Evolutionary conservation across 163 green algal genomes (phyloP).

Genomic region (Prototheca cutis): DNA sequence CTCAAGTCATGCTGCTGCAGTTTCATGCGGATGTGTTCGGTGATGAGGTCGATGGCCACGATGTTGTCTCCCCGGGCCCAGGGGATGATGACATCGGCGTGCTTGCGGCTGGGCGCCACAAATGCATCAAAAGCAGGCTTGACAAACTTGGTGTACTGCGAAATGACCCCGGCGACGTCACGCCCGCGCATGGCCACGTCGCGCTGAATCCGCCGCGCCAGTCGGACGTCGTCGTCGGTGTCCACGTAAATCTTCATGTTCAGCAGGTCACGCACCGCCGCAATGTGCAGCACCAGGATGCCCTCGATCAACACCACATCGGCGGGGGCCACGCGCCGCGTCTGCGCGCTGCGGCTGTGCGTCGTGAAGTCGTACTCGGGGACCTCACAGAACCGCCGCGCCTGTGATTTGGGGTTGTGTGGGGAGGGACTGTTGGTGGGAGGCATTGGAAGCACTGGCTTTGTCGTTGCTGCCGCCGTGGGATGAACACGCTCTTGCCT

Average conservation of each 20-base stretch:
- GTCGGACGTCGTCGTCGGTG: slow-evolving; percentile 84
- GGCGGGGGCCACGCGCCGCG: slow-evolving; percentile 59
- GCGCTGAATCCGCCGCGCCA: slow-evolving; percentile 77
- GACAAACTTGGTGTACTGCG: slow-evolving; percentile 88
- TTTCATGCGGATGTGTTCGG: slow-evolving; percentile 90
- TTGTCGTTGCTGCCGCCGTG: no score
- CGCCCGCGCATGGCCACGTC: slow-evolving; percentile 81
- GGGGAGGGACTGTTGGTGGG: no score
- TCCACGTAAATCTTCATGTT: slow-evolving; percentile 98
- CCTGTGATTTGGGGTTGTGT: no score
- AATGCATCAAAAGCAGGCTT: slow-evolving; percentile 93
- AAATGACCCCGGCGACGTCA: slow-evolving; percentile 76
- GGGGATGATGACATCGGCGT: slow-evolving; percentile 92
- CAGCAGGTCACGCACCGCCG: slow-evolving; percentile 60
- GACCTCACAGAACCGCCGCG: slow-evolving; percentile 45
- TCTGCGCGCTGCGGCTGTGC: slow-evolving; percentile 55
- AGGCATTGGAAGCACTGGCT: no score
- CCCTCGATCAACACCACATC: slow-evolving; percentile 95
- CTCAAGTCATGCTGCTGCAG: slow-evolving; percentile 83
- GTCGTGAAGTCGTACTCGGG: slow-evolving; percentile 89
- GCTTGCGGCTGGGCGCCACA: slow-evolving; percentile 66
- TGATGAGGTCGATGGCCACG: slow-evolving; percentile 95
- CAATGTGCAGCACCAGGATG: slow-evolving; percentile 86
- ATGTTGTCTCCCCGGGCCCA: slow-evolving; percentile 62
- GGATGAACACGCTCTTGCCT: neutral